Base-by-base conservation (phyloP, 768 basidiomycete genomes). In the Rhodotorula diobovata region DNA sequence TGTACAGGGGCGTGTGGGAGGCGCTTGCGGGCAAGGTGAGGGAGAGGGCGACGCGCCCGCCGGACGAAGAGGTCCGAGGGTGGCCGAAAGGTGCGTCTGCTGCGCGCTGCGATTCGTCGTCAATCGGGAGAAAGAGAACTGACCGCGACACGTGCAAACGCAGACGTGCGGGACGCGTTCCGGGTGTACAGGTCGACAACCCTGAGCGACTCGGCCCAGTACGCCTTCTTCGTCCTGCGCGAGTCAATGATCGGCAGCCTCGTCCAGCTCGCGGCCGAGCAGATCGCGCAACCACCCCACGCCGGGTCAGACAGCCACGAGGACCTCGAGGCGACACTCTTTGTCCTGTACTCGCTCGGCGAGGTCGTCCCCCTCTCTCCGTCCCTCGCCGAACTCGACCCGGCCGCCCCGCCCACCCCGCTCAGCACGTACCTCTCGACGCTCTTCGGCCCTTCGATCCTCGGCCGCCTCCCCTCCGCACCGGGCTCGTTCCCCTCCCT, bases 401-500 rank as follows among this genome's bases (percentile, higher is more conserved):
- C 77, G 0, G 54, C 73, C 43, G 71, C 32, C 63, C 79, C 37
- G 73, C 75, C 30, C 79, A 80, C 82, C 66, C 87, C 85, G 25
- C 84, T 88, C 78, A 78, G 80, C 51, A 80, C 83, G 18, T 91
- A 87, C 78, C 83, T 84, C 37, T 81, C 84, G 20, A 84, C 85
- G 51, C 84, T 93, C 65, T 82, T 83, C 72, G 78, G 81, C 30
- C 87, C 88, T 21, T 89, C 90, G 0, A 80, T 85, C 55, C 84
- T 93, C 54, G 78, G 79, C 63, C 87, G 89, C 66, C 82, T 93
- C 32, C 68, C 91, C 46, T 63, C 70, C 4, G 10, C 14, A 1
- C 82, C 87, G 2, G 89, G 90, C 5, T 89, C 89, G 67, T n/a
- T 76, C 14, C 90, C 90, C 15, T 82, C 91, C 53, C 72, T 82